These are phyloP conservation scores for Globisporangium iwayamae DNA, from an alignment of 352 stramenopile genomes.

Conservation along the genomic window DNA sequence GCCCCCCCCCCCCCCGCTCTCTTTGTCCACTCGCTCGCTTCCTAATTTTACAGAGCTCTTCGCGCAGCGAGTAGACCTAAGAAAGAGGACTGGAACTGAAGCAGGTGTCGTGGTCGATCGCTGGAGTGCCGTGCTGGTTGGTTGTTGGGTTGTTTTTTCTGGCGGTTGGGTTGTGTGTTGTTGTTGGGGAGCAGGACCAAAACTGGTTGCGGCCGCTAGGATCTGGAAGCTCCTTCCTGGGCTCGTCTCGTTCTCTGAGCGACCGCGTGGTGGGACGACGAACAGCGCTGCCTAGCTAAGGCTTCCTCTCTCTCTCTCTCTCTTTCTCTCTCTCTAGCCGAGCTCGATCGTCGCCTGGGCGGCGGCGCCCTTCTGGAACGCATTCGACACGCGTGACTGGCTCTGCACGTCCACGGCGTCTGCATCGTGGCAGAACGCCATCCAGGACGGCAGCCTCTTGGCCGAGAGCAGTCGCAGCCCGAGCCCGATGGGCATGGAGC, in stretches of 20 bases:
- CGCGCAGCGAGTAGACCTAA: neutral
- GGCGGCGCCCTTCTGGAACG: constrained; percentile 27
- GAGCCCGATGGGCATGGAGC: constrained; percentile 47
- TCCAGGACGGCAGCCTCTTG: constrained; percentile 44
- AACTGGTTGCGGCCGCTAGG: neutral
- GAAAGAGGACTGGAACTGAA: neutral
- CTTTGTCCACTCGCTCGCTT: neutral
- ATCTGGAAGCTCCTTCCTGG: neutral
- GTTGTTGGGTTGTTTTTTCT: neutral
- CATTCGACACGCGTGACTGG: constrained; percentile 28
- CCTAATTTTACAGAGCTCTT: neutral
- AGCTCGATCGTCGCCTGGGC: constrained; percentile 23
- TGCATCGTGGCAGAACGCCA: constrained; percentile 52
- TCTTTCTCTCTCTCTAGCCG: neutral
- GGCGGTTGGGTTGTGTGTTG: neutral
- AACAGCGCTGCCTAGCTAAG: neutral
- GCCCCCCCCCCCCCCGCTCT: neutral
- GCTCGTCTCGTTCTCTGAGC: neutral
- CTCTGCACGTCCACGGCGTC: constrained; percentile 37
- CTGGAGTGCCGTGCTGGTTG: neutral
- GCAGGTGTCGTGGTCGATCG: neutral
- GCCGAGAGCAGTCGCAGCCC: constrained; percentile 44
- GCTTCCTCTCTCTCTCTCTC: neutral
- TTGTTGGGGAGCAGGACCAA: neutral
- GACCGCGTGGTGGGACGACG: neutral